phyloP scores from a whole-genome alignment of 1,284 basidiomycete genomes.

The Trichosporon coremiiforme region DNA sequence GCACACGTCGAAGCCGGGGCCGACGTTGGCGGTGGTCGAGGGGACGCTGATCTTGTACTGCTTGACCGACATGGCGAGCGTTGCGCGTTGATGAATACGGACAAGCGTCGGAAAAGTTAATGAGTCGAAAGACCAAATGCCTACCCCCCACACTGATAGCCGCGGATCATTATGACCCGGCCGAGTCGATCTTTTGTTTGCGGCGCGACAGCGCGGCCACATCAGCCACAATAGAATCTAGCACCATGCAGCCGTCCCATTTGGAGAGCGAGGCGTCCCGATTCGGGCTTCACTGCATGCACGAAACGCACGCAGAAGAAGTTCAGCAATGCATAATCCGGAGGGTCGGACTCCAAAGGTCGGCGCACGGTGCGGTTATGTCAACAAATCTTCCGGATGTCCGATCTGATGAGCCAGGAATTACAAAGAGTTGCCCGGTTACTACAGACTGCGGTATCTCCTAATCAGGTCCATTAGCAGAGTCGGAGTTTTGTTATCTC shows the following conservation, averaged over 20 bases:
- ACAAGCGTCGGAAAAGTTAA: not conserved
- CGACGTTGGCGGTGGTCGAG: conserved; percentile 97
- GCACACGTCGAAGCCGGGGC: conserved; percentile 98
- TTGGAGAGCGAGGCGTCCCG: not conserved
- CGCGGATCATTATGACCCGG: conserved; percentile 15
- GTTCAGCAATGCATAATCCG: not conserved
- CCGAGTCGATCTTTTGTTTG: conserved; percentile 13
- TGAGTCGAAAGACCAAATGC: conserved; percentile 6
- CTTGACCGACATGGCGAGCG: conserved; percentile 32
- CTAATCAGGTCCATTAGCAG: not conserved
- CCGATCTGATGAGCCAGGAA: too few species aligned
- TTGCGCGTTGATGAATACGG: conserved; percentile 14
- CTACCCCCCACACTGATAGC: conserved; percentile 1
- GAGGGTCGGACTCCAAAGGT: not conserved
- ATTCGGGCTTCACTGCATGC: not conserved
- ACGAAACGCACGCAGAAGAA: not conserved
- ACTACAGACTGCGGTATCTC: not conserved
- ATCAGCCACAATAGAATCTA: not conserved
- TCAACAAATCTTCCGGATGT: not conserved
- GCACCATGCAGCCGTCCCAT: not conserved
- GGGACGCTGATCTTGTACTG: conserved; percentile 75
- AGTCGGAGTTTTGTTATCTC: not conserved
- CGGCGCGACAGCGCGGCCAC: not conserved
- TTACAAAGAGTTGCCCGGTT: not conserved
- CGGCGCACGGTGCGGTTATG: not conserved